phyloP scores from a whole-genome alignment of 179 eudicot genomes.

The Carnegiea gigantea region DNA sequence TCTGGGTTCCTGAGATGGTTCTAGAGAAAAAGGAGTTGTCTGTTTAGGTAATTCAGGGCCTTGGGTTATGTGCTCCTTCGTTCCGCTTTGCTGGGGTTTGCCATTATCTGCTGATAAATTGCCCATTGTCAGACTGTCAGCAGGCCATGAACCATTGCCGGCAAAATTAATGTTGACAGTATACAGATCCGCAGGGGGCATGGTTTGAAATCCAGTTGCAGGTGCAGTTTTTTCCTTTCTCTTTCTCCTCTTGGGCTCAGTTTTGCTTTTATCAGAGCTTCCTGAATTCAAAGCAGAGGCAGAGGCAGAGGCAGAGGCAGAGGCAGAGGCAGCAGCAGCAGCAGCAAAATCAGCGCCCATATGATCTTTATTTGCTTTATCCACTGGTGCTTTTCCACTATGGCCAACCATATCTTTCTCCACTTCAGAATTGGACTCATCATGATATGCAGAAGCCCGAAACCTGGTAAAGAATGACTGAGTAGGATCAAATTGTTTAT shows the following conservation, averaged over 20 bases:
- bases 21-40: neutral
- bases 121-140: conserved; percentile 1
- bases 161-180: conserved; percentile 26
- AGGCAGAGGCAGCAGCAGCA: too few species aligned
- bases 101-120: conserved; percentile 10
- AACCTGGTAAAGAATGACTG: conserved; percentile 46
- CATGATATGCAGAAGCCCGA: conserved; percentile 46
- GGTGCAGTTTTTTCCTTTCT: conserved; percentile 35
- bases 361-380: conserved; percentile 13
- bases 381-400: conserved; percentile 17
- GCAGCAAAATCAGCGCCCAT: conserved; percentile 1
- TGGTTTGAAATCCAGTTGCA: neutral
- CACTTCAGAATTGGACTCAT: conserved; percentile 24
- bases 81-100: conserved; percentile 17
- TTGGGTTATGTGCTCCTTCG: conserved; percentile 18
- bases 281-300: conserved; percentile 15
- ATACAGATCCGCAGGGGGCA: conserved; percentile 15
- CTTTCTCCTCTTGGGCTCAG: conserved; percentile 42
- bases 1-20: neutral
- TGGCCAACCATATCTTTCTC: conserved; percentile 14
- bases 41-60: conserved; percentile 14
- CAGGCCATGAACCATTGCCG: conserved; percentile 20
- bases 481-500: conserved; percentile 38
- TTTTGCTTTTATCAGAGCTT: conserved; percentile 24
- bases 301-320: too few species aligned